Base-by-base conservation (phyloP, 1,139 yeast species). In the Suhomyces terraborum region DNA sequence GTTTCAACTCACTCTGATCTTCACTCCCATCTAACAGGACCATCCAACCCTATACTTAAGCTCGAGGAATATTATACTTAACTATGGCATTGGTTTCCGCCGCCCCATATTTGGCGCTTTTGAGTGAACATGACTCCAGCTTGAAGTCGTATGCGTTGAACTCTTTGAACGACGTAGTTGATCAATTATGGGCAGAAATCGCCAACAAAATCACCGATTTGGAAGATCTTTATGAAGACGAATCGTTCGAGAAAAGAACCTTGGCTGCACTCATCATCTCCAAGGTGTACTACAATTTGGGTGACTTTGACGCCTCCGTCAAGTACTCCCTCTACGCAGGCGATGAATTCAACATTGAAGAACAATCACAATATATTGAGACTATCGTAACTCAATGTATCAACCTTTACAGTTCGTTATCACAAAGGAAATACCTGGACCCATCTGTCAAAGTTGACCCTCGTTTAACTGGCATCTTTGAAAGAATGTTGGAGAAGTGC, bases 171-270 rank as follows among this genome's bases (percentile, higher is more conserved):
- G 79, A 73, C 27, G 79, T 86, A 43, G 96, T 89, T 42, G 96
- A 89, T 67, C 91, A 88, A 63, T 75, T 88, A 51, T 93, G 99
- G 99, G 91, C 98, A 3, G 98, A 93, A 69, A 87, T 94, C 46
- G 96, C 98, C 47, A 94, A 93, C 65, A 83, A 79, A 59, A 80
- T 93, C 51, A 73, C 88, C 34, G 93, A 86, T 73, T 88, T 72
- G 58, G 98, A 93, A 68, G 96, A 88, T 50, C 73, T 93, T 41
- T 89, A 85, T 58, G 98, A 93, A 65, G 96, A 93, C 62, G 76
- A 78, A 44, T 65, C 76, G 12, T 93, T 91, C 62, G 80, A 83
- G 36, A 80, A 84, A 47, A 80, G 95, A 53, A 69, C 80, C 41
- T 75, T 93, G 58, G 98, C 98, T 3, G 98, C 98, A 4, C 73